phyloP scores from a whole-genome alignment of 208 protist genomes.

The Spongospora subterranea region DNA sequence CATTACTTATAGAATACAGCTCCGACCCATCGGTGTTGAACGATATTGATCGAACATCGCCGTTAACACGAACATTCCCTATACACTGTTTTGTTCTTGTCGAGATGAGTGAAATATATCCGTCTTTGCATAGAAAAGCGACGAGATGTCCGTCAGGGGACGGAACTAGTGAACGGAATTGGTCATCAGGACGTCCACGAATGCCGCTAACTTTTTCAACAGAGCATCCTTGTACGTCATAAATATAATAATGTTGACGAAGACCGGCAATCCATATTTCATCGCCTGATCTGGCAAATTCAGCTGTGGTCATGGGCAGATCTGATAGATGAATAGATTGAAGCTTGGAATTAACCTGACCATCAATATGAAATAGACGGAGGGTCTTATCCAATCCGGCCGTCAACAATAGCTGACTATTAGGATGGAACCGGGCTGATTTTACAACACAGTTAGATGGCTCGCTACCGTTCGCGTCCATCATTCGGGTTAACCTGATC shows the following conservation, averaged over 20 bases:
- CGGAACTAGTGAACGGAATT: slow-evolving; percentile 61
- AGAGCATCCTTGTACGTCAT: slow-evolving; percentile 59
- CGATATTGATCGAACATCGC: slow-evolving; percentile 43
- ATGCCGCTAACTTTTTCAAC: slow-evolving; percentile 52
- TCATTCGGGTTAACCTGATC: not conserved
- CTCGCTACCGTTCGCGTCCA: not conserved
- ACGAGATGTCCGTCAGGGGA: slow-evolving; percentile 64
- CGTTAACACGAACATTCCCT: slow-evolving; percentile 66
- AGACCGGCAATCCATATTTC: slow-evolving; percentile 61
- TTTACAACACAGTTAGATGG: not conserved
- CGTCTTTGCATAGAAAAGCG: slow-evolving; percentile 68
- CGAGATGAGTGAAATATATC: slow-evolving; percentile 64
- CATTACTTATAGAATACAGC: slow-evolving; percentile 65
- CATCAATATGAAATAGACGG: slow-evolving; percentile 69
- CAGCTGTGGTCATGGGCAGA: slow-evolving; percentile 64
- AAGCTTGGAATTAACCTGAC: slow-evolving; percentile 63
- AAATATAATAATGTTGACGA: slow-evolving; percentile 68
- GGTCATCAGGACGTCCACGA: slow-evolving; percentile 55
- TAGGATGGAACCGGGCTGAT: slow-evolving; percentile 64
- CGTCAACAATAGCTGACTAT: slow-evolving; percentile 54
- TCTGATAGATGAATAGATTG: slow-evolving; percentile 63
- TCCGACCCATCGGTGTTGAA: slow-evolving; percentile 62
- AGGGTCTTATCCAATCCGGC: slow-evolving; percentile 70
- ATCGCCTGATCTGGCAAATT: slow-evolving; percentile 58
- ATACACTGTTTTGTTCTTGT: slow-evolving; percentile 63